Evolutionary conservation across 2,329 filamentous ascomycete species (phyloP).

Genomic region (Myriosclerotinia scirpicola): DNA sequence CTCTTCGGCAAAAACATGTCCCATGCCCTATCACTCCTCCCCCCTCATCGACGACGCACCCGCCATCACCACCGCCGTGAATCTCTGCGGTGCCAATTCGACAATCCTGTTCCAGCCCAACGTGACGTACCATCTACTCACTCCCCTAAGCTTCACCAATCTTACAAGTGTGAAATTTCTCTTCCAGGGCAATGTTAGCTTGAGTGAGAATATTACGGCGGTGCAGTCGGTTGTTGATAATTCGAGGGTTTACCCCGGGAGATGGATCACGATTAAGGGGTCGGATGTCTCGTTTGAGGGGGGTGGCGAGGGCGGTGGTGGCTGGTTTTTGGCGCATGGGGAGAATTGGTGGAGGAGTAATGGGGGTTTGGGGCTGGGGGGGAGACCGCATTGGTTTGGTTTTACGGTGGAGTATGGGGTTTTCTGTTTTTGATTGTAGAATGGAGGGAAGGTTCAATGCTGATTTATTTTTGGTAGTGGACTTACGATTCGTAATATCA

Average conservation of each 20-base stretch:
- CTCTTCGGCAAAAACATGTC: slow-evolving; percentile 8
- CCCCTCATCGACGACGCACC: slow-evolving; percentile 10
- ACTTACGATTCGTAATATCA: slow-evolving; percentile 15
- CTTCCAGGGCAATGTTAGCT: slow-evolving; percentile 16
- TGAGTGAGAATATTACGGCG: slow-evolving; percentile 19
- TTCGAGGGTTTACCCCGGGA: slow-evolving; percentile 1
- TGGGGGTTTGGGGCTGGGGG: not conserved
- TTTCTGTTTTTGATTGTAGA: not conserved
- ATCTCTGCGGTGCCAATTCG: not conserved
- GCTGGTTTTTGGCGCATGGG: slow-evolving; percentile 21
- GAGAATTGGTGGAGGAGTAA: slow-evolving; percentile 15
- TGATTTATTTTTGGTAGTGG: not conserved
- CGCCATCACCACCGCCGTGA: not conserved
- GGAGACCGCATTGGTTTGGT: slow-evolving; percentile 18
- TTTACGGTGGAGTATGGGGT: slow-evolving; percentile 8
- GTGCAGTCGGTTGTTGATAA: slow-evolving; percentile 18
- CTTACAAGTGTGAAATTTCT: not conserved
- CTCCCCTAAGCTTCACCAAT: slow-evolving; percentile 1
- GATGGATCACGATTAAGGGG: slow-evolving; percentile 19
- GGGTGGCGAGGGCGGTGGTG: not conserved
- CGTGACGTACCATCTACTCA: slow-evolving; percentile 17
- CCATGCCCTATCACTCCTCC: slow-evolving; percentile 13
- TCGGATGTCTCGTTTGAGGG: slow-evolving; percentile 13
- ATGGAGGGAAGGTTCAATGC: not conserved
- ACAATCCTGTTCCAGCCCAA: slow-evolving; percentile 14